Base-by-base conservation (phyloP, 2,329 filamentous ascomycete species). In the Diaporthe vexans region DNA sequence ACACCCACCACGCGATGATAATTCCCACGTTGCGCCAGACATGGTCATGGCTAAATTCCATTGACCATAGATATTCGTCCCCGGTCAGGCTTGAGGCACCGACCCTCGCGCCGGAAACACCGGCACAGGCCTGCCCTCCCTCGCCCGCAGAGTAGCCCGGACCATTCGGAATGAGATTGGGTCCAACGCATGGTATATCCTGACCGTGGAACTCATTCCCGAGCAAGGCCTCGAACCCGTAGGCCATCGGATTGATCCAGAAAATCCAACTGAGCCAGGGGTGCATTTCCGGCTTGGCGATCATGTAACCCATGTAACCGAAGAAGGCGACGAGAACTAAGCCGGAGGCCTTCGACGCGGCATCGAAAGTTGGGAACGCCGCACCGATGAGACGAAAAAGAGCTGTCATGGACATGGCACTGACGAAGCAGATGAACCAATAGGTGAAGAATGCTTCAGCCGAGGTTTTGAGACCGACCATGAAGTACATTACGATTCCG, bases 231-330 rank as follows among this genome's bases (percentile, higher is more conserved):
- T 94, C 91, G 74, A 94, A 95, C 0, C 86, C 91, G 74, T 94
- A 94, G 0, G 92, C 89, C 3, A 95, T 83, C 0, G 93, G 93
- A 76, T 93, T 88, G 40, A 92, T 88, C 89, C 90, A 92, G 75
- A 87, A 91, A 5, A 92, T 80, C 91, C 91, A 93, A 3, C 84
- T 82, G 26, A 93, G 88, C 90, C 90, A 92, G 0, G 88, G 87
- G 56, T 90, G 88, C 91, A 92, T 92, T 74, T 89, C 83, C 26
- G 86, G 86, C 40, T 91, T 90, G 5, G 86, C 86, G 72, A 93
- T 92, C 79, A 92, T 85, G 80, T 91, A 93, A 17, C 91, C 91
- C 9, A 87, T 91, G 80, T 93, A 93, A 56, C 92, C 88, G 71
- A 92, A 82, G 24, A 52, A 33, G 11, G 26, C 29, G 21, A 40